Percentiles rank a stretch among this genome's conserved stretches.
Conservation (phyloP, 495 filamentous ascomycete genomes). For the Xylaria acuta region DNA sequence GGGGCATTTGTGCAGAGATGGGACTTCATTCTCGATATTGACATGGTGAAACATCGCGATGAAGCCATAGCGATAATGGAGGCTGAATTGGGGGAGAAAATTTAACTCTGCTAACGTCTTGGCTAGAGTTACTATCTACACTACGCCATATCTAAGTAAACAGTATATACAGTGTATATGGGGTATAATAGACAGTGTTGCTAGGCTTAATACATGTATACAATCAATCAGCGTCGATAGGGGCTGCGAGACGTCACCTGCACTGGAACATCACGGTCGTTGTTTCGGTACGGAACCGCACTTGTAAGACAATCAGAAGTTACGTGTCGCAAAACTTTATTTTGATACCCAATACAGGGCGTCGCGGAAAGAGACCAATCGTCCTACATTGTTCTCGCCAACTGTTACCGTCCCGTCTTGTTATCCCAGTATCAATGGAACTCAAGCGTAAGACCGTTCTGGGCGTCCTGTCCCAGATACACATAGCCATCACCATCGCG, state of each 20-base stretch:
- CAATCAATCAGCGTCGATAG: neutral
- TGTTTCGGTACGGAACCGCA: neutral
- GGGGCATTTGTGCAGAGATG: slow-evolving; percentile 22
- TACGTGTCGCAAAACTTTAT: neutral
- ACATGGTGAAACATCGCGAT: slow-evolving; percentile 31
- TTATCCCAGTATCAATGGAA: neutral
- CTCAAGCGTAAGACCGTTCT: slow-evolving; percentile 29
- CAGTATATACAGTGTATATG: neutral
- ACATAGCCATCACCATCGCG: slow-evolving; percentile 32
- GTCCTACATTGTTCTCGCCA: neutral
- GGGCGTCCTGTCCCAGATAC: slow-evolving; percentile 33
- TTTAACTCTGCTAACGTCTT: neutral
- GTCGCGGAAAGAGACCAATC: neutral
- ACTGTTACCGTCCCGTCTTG: neutral
- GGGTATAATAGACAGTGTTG: neutral
- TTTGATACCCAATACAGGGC: neutral
- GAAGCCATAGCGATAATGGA: slow-evolving; percentile 33
- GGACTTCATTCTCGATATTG: slow-evolving; percentile 34
- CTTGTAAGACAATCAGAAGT: neutral
- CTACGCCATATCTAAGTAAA: neutral
- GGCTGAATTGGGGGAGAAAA: neutral
- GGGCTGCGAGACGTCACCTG: neutral
- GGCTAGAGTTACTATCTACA: neutral
- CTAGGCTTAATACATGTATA: neutral
- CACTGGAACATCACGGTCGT: neutral